These are phyloP conservation scores for Coccomyxa subellipsoidea DNA, from an alignment of 163 green algal species.

Conservation along the genomic window DNA sequence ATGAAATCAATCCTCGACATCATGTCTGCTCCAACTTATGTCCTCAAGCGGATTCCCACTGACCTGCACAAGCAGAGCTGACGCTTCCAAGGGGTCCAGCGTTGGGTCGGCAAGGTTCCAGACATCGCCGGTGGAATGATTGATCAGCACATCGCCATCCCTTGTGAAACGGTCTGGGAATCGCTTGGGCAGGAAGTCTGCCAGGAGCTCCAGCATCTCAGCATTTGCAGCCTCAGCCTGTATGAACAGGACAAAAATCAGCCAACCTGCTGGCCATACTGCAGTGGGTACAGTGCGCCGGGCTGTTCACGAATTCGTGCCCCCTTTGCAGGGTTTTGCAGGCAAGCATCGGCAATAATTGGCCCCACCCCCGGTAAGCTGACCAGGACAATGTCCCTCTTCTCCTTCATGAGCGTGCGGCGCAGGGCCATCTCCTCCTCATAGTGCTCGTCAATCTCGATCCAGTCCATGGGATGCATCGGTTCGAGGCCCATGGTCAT, in stretches of 20 bases:
- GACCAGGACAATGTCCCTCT: constrained; percentile 15
- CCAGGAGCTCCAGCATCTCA: constrained; percentile 35
- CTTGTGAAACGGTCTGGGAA: constrained; percentile 22
- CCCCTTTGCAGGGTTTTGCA: no score
- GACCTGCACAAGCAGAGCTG: constrained; percentile 36
- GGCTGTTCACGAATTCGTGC: no score
- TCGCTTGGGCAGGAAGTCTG: constrained; percentile 28
- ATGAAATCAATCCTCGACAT: no score
- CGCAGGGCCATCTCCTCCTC: constrained; percentile 21
- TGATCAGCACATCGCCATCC: constrained; percentile 18
- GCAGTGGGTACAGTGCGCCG: no score
- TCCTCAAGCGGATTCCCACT: background rate
- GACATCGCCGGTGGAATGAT: constrained; percentile 11
- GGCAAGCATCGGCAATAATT: no score
- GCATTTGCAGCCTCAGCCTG: constrained; percentile 23
- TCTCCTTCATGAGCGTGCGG: constrained; percentile 4
- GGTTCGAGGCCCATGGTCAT: constrained; percentile 28
- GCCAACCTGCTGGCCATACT: no score
- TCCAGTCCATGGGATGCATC: constrained; percentile 23
- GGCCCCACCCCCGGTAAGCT: background rate
- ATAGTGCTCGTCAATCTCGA: constrained; percentile 27
- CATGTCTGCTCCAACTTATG: background rate
- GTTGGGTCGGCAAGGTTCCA: constrained; percentile 23
- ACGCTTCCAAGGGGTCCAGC: constrained; percentile 31
- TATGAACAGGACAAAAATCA: background rate